A percentile compares a stretch with the other conserved stretches of the same genome.
phyloP scores from a whole-genome alignment of 768 basidiomycete species.

The Mycena albidolilacea region DNA sequence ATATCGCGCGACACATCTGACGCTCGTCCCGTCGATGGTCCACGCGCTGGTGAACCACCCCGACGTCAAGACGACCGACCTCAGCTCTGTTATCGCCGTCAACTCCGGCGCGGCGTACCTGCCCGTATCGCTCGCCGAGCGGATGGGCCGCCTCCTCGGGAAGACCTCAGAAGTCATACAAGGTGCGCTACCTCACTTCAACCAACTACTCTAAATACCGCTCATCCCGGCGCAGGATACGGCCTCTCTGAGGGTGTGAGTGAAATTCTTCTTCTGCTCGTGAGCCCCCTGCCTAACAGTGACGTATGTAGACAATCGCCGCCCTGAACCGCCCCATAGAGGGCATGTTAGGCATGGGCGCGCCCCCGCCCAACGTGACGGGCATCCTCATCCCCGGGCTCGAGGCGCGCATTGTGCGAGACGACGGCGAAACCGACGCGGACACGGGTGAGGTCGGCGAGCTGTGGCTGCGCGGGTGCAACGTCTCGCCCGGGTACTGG shows the following conservation, averaged over 20 bases:
- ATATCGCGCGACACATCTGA: constrained; percentile 66
- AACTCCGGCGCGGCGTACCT: constrained; percentile 78
- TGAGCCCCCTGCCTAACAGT: neutral
- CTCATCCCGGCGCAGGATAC: constrained; percentile 64
- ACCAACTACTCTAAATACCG: neutral
- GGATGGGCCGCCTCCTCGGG: constrained; percentile 55
- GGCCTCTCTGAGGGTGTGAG: constrained; percentile 81
- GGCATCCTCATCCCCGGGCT: constrained; percentile 77
- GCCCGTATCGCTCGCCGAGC: constrained; percentile 68
- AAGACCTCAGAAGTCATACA: constrained; percentile 54
- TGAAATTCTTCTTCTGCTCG: neutral
- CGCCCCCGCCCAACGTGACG: constrained; percentile 43
- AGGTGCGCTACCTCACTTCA: constrained; percentile 55
- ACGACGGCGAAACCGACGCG: constrained; percentile 68
- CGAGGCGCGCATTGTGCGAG: constrained; percentile 74
- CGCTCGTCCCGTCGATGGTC: constrained; percentile 73
- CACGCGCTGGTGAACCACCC: constrained; percentile 78
- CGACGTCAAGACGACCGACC: constrained; percentile 60
- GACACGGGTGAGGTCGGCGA: constrained; percentile 75
- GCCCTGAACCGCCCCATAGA: constrained; percentile 60
- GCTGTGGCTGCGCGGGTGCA: constrained; percentile 69
- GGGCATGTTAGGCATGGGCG: constrained; percentile 54
- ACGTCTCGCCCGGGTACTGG: constrained; percentile 79
- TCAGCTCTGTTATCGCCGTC: constrained; percentile 63
- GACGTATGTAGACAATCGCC: constrained; percentile 66